Evolutionary conservation across 2,329 filamentous ascomycete genomes (phyloP).

Genomic region (Fusarium algeriense): DNA sequence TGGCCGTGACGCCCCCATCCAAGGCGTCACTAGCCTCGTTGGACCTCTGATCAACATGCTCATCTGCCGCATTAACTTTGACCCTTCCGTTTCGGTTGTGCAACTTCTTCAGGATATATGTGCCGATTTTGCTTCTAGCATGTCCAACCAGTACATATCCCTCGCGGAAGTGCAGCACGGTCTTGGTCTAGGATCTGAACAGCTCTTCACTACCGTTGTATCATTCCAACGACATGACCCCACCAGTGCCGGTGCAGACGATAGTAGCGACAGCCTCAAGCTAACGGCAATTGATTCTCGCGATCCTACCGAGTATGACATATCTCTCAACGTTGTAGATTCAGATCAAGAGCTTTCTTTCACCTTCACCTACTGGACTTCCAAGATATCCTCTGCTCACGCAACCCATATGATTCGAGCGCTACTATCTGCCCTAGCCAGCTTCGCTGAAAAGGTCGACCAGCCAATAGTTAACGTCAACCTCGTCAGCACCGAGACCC

Average conservation of each 20-base stretch:
- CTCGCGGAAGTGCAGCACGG: not conserved
- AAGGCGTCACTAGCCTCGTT: not conserved
- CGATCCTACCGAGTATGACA: conserved; percentile 9
- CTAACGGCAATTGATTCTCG: not conserved
- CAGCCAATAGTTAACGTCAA: not conserved
- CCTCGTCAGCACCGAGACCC: not conserved
- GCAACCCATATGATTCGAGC: conserved; percentile 10
- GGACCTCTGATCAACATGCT: not conserved
- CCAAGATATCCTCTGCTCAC: conserved; percentile 7
- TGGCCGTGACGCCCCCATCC: not conserved
- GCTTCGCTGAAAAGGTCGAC: not conserved
- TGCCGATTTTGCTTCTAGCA: not conserved
- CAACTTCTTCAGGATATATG: not conserved
- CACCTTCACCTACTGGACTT: conserved; percentile 8
- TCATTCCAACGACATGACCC: not conserved
- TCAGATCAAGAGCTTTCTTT: conserved; percentile 2
- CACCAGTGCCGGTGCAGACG: not conserved
- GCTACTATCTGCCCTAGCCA: not conserved
- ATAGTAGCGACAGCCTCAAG: not conserved
- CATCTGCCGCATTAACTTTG: not conserved
- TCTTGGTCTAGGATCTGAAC: not conserved
- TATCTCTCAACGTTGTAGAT: conserved; percentile 8
- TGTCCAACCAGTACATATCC: not conserved
- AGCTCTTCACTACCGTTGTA: not conserved
- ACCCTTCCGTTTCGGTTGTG: not conserved